Base-by-base conservation (phyloP, 768 basidiomycete species). In the Agrocybe praecox region DNA sequence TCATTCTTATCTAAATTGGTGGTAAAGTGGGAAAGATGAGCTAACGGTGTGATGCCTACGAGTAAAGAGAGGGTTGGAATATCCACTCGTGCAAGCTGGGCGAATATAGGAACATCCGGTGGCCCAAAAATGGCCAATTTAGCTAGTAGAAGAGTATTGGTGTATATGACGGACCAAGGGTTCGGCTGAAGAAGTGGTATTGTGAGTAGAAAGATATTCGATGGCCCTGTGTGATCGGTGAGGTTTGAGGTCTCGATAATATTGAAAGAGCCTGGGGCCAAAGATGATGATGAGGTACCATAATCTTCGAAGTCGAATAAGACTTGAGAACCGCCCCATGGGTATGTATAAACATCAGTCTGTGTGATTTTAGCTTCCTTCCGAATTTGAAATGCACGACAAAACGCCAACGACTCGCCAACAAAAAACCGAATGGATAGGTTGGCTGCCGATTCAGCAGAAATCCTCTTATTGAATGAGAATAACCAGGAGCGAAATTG, bases 221-320 rank as follows among this genome's bases (percentile, higher is more conserved):
- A 57, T 9, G 80, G 64, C 0, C 80, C 82, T n/a, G 78, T 23
- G 59, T 80, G 79, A 61, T 84, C 81, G 1, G 67, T 60, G 19
- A 84, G 67, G 55, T 83, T 82, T 18, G 81, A 82, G 0, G 81
- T 77, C 29, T 84, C 80, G 33, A 84, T 77, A 52, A 79, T 69
- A 55, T 77, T 69, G 61, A 83, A 84, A 1, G 55, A 44, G 11
- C 65, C 24, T 1, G 80, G 80, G 2, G 76, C 72, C 29, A 57
- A 24, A 32, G 40, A n/a, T 24, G 34, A n/a, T 26, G 40, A n/a
- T 24, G 32, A 17, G 5, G 46, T 22, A 4, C 44, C 24, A 59
- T 80, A 78, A 49, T 75, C 73, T 11, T 59, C 66, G 3, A 57
- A 49, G 43, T 72, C 63, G 8, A 82, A 66, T 18, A 54, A 40